Percentiles rank a stretch among this genome's conserved stretches.
These are phyloP conservation scores for Gastrolobium villosum DNA, from an alignment of 306 rosid genomes.

Conservation along the genomic window DNA sequence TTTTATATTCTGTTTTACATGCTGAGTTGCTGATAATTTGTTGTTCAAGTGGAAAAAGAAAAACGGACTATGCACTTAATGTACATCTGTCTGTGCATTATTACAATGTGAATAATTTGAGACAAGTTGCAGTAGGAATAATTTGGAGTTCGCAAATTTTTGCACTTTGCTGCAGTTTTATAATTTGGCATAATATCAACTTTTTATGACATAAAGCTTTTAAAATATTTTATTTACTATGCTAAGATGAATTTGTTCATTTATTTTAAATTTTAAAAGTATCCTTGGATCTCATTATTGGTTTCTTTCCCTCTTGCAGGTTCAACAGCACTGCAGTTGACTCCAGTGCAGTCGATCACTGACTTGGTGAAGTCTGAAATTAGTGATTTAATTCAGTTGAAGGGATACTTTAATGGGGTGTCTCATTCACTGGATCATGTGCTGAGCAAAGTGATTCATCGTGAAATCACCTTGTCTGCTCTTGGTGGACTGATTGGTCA, in stretches of 20 bases:
- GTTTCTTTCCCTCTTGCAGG: constrained; percentile 63
- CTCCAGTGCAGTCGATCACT: constrained; percentile 68
- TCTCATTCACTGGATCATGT: constrained; percentile 69
- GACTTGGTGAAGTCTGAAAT: constrained; percentile 70
- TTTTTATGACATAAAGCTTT: constrained; percentile 11
- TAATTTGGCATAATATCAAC: constrained; percentile 33
- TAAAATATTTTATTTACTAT: not conserved
- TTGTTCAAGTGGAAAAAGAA: not conserved
- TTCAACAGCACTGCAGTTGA: constrained; percentile 66
- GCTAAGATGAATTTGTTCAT: constrained; percentile 1
- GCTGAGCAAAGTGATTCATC: constrained; percentile 59
- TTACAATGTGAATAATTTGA: constrained; percentile 18
- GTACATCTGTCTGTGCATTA: constrained; percentile 13
- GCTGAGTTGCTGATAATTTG: constrained; percentile 1
- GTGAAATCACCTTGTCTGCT: constrained; percentile 70
- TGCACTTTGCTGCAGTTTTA: constrained; percentile 10
- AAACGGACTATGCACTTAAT: not conserved
- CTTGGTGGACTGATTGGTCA: constrained; percentile 86
- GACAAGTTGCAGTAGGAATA: constrained; percentile 13
- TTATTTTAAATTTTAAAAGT: constrained; percentile 17
- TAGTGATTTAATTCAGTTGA: constrained; percentile 63
- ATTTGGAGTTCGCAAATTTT: constrained; percentile 28
- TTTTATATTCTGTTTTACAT: constrained; percentile 17
- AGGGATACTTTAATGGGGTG: constrained; percentile 82
- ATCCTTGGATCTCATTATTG: constrained; percentile 31